These are phyloP conservation scores for Mytilinidion resinicola DNA, from an alignment of 495 filamentous ascomycete species.

Conservation along the genomic window DNA sequence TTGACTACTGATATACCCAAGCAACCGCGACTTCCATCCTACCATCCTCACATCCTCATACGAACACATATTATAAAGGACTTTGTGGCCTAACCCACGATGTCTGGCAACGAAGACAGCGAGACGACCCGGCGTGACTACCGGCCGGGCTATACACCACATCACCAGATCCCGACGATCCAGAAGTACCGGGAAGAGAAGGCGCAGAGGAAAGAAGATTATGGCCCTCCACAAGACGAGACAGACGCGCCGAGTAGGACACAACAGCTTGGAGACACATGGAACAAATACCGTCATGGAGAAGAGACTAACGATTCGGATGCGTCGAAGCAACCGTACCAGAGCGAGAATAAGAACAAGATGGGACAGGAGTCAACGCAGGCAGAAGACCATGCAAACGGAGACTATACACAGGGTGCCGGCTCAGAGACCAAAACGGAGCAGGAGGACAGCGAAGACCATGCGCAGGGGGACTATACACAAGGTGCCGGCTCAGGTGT, in stretches of 20 bases:
- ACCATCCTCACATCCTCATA: too few species aligned
- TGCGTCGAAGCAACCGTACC: slow-evolving; percentile 21
- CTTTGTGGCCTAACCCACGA: slow-evolving; percentile 1
- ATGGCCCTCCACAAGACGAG: slow-evolving; percentile 17
- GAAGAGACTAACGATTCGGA: slow-evolving; percentile 26
- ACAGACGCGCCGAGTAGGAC: slow-evolving; percentile 17
- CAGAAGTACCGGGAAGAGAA: slow-evolving; percentile 54
- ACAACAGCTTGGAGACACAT: slow-evolving; percentile 17
- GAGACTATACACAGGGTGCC: slow-evolving; percentile 21
- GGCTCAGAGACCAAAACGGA: slow-evolving; percentile 13
- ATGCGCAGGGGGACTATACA: slow-evolving; percentile 35
- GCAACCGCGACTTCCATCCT: too few species aligned
- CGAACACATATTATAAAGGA: too few species aligned
- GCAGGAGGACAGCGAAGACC: slow-evolving; percentile 33
- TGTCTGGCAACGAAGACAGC: slow-evolving; percentile 41
- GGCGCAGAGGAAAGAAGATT: slow-evolving; percentile 41
- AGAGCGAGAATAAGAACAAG: slow-evolving; percentile 28
- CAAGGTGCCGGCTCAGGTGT: not conserved
- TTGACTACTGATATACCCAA: too few species aligned
- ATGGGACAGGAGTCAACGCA: slow-evolving; percentile 12
- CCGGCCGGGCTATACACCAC: slow-evolving; percentile 47
- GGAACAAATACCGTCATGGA: slow-evolving; percentile 16
- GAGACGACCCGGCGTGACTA: slow-evolving; percentile 42
- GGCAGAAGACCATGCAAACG: slow-evolving; percentile 36
- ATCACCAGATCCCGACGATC: slow-evolving; percentile 59